phyloP scores from a whole-genome alignment of 208 protist species.

The Strigomonas galati region DNA sequence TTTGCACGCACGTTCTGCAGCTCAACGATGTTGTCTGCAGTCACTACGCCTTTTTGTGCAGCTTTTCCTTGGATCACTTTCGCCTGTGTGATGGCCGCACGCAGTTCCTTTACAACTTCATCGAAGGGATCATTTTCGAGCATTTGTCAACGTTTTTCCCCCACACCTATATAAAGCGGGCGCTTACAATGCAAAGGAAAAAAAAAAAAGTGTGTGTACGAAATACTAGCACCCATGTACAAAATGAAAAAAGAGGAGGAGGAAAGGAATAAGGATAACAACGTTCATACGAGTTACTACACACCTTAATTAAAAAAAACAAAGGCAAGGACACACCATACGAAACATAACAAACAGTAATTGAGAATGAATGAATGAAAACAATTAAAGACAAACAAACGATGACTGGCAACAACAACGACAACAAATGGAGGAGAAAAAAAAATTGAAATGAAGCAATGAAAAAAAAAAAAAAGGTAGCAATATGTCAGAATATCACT shows the following conservation, averaged over 20 bases:
- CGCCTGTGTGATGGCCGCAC: slow-evolving; percentile 41
- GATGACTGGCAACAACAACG: background rate
- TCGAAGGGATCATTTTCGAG: slow-evolving; percentile 61
- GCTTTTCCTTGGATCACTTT: slow-evolving; percentile 51
- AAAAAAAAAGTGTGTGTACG: background rate
- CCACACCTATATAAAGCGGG: background rate
- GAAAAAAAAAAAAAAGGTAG: slow-evolving; percentile 17
- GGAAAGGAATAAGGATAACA: background rate
- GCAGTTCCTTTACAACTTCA: slow-evolving; percentile 64
- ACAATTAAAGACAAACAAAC: slow-evolving; percentile 1
- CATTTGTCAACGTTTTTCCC: slow-evolving; percentile 6
- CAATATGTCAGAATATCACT: slow-evolving; percentile 11
- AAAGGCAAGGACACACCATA: slow-evolving; percentile 9
- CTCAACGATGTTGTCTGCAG: slow-evolving; percentile 29
- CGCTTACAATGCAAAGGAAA: background rate
- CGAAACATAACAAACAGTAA: background rate
- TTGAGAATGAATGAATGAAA: no score
- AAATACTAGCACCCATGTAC: no score
- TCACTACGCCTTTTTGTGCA: slow-evolving; percentile 54
- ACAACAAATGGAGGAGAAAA: background rate
- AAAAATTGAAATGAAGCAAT: no score
- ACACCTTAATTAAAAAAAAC: slow-evolving; percentile 1
- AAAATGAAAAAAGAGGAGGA: no score
- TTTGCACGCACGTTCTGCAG: slow-evolving; percentile 34
- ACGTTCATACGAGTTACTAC: background rate